phyloP scores from a whole-genome alignment of 2,329 filamentous ascomycete genomes.

The Fusarium anthophilum region DNA sequence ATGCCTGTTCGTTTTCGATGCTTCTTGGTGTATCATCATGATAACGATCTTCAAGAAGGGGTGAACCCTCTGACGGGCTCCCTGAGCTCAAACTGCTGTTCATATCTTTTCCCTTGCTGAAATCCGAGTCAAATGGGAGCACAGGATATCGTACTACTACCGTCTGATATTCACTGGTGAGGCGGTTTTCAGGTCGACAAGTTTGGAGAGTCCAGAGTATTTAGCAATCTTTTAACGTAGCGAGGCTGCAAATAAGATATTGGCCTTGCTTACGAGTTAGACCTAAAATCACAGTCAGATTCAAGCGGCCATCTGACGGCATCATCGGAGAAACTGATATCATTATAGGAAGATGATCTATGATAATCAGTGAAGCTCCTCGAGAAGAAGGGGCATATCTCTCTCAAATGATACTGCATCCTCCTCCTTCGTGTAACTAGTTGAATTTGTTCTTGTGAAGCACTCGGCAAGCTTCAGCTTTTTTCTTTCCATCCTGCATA shows the following conservation, averaged over 20 bases:
- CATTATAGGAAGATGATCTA: conserved; percentile 8
- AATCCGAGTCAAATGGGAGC: not conserved
- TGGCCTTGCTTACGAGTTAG: conserved; percentile 1
- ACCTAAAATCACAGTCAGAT: conserved; percentile 22
- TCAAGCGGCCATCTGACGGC: conserved; percentile 17
- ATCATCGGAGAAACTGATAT: conserved; percentile 11
- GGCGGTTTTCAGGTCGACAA: not conserved
- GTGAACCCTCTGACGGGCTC: conserved; percentile 38
- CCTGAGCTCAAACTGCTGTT: not conserved
- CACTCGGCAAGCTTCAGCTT: not conserved
- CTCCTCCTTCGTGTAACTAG: not conserved
- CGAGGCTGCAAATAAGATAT: not conserved
- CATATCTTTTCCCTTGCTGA: conserved; percentile 10
- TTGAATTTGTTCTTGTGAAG: not conserved
- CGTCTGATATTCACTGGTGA: not conserved
- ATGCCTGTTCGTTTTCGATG: conserved; percentile 19
- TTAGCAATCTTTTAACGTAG: not conserved
- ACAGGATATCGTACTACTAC: not conserved
- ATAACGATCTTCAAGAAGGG: conserved; percentile 38
- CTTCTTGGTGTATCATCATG: not conserved
- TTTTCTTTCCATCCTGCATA: not conserved
- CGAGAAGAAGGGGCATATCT: not conserved
- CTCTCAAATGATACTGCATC: not conserved
- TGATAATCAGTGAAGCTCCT: not conserved
- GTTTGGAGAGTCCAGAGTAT: not conserved